Base-by-base conservation (phyloP, 495 filamentous ascomycete species). In the Trichoderma erinaceum region DNA sequence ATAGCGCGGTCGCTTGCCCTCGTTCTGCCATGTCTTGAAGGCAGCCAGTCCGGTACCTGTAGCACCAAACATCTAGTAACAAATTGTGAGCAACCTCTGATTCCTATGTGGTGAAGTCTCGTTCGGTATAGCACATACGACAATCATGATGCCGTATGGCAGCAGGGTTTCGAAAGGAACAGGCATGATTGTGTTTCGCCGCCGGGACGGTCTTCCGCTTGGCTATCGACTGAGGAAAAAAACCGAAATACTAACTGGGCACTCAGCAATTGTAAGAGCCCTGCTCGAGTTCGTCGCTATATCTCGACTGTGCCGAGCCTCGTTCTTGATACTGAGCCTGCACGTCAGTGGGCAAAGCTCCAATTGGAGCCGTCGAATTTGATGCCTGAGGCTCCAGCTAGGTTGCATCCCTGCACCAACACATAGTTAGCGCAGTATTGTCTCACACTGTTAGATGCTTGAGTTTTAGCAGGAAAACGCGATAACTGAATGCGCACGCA, bases 141-240 rank as follows among this genome's bases (percentile, higher is more conserved):
- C 83, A 65, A 93, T 77, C 80, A 96, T 91, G 84, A 97, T 93
- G 72, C 85, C 95, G 82, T 96, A 98, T 63, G 95, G 95, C 76
- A 99, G 79, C 73, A 99, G 81, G 69, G 93, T 88, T 85, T 99
- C 95, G 82, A 98, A 98, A 66, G 95, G 95, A 70, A 99, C 87
- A 77, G 90, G 92, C 95, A 98, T 98, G 64, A 74, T 70, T 38
- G 66, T 11, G 71, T 66, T 41, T 70, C 66, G 71, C 75, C 75
- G 21, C 38, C 70, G 58, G 67, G 15, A 44, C 32, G n/a, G 66
- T 46, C 65, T 64, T 21, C 12, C 11, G 27, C 13, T 27, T 27
- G 25, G 7, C 6, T 27, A 2, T 21, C 32, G n/a, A 44, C 41
- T 27, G 63, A 65, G 63, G 6, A 15, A 64, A 4, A 64, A 35